Evolutionary conservation across 2,329 filamentous ascomycete species (phyloP).

Genomic region (Neofusicoccum cordaticola): DNA sequence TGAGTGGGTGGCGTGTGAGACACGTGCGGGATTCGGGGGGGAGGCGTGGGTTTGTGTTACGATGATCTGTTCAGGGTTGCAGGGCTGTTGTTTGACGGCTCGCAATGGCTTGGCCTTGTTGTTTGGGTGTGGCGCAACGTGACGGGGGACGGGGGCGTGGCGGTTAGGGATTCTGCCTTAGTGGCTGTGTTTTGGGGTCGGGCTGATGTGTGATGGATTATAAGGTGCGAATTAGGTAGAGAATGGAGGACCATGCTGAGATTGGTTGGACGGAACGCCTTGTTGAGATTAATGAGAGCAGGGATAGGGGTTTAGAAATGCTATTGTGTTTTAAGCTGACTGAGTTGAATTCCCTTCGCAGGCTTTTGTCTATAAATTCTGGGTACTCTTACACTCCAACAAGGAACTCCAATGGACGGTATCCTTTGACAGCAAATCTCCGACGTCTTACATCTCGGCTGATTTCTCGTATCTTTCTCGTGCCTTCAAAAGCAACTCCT

Average conservation of each 20-base stretch:
- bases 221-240: too few relatives aligned
- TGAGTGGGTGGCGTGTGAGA: not conserved
- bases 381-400: not conserved
- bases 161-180: too few relatives aligned
- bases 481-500: not conserved
- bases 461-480: not conserved
- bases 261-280: too few relatives aligned
- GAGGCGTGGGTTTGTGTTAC: not conserved
- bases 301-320: not conserved
- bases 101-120: too few relatives aligned
- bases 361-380: not conserved
- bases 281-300: too few relatives aligned
- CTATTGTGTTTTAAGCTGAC: not conserved
- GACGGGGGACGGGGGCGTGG: too few relatives aligned
- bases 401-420: not conserved
- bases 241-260: too few relatives aligned
- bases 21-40: not conserved
- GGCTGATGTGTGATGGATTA: too few relatives aligned
- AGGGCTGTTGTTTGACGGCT: not conserved
- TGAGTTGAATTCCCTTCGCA: slow-evolving; percentile 7
- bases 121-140: too few relatives aligned
- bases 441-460: not conserved
- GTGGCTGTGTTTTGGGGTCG: too few relatives aligned
- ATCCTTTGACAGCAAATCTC: not conserved
- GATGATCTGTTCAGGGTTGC: not conserved